Percentiles rank a stretch among this genome's conserved stretches.
Evolutionary conservation across 2,329 filamentous ascomycete genomes (phyloP).

Genomic region (Fusarium sp.): DNA sequence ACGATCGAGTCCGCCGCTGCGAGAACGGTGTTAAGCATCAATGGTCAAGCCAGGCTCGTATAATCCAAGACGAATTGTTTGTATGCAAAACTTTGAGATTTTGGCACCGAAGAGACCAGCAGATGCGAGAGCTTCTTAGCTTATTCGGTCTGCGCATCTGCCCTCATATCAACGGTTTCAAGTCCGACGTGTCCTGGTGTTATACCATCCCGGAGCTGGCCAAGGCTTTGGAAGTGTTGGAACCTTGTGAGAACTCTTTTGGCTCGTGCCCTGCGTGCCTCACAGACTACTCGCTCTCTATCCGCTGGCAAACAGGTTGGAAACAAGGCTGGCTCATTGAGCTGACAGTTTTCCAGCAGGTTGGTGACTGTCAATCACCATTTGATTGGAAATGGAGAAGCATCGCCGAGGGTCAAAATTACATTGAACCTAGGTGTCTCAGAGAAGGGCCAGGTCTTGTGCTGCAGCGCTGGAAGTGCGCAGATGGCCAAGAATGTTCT

Average conservation of each 20-base stretch:
- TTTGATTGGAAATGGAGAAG: conserved; percentile 20
- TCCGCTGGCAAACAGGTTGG: neutral
- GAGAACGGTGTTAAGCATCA: accelerated
- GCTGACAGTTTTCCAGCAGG: neutral
- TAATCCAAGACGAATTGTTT: conserved; percentile 9
- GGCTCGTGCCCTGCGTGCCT: conserved; percentile 12
- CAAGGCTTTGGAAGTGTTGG: neutral
- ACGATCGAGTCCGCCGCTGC: accelerated
- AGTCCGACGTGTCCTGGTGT: accelerated
- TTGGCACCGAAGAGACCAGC: neutral
- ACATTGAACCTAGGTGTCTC: neutral
- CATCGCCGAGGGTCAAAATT: neutral
- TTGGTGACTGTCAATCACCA: conserved; percentile 13
- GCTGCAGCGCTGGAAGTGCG: conserved; percentile 1
- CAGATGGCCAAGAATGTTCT: neutral
- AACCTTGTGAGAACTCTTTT: neutral
- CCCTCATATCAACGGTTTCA: neutral
- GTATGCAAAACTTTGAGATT: neutral
- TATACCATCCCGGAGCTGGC: conserved; percentile 2
- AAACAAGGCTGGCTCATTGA: conserved; percentile 4
- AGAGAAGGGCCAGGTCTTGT: conserved; percentile 2
- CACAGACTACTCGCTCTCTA: conserved; percentile 16
- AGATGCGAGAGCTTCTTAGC: neutral
- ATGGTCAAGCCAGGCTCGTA: neutral
- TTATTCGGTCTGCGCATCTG: neutral